Evolutionary conservation across 2,329 filamentous ascomycete species (phyloP).

Genomic region (Fusarium dlaminii): DNA sequence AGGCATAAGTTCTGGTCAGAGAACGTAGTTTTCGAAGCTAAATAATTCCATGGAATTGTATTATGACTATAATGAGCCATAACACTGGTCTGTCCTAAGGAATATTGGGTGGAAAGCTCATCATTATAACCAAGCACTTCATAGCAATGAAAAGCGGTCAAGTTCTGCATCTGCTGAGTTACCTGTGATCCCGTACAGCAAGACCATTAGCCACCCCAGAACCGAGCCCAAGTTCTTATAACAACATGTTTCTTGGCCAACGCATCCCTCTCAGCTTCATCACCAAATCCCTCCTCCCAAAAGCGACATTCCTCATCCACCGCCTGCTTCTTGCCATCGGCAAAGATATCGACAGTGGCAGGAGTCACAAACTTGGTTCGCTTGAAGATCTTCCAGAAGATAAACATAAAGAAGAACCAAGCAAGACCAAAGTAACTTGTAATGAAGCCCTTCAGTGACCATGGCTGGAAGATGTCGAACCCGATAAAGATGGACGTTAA

Average conservation of each 20-base stretch:
- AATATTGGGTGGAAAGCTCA: too few relatives aligned
- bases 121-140: background rate
- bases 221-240: background rate
- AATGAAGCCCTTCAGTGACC: background rate
- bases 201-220: background rate
- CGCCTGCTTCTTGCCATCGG: background rate
- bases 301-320: background rate
- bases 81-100: background rate
- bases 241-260: background rate
- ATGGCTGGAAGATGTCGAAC: background rate
- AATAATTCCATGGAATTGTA: background rate
- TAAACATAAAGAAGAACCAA: background rate
- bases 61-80: background rate
- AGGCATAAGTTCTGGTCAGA: background rate
- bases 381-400: background rate
- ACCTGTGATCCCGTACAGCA: too few relatives aligned
- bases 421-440: background rate
- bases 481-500: background rate
- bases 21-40: background rate
- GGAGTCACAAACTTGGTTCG: background rate
- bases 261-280: background rate
- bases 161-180: background rate
- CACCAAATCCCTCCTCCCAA: background rate
- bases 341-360: background rate
- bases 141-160: accelerated